A percentile compares a stretch with the other conserved stretches of the same genome.
Conservation (phyloP, 83 land plant species). For the Larix sibirica region DNA sequence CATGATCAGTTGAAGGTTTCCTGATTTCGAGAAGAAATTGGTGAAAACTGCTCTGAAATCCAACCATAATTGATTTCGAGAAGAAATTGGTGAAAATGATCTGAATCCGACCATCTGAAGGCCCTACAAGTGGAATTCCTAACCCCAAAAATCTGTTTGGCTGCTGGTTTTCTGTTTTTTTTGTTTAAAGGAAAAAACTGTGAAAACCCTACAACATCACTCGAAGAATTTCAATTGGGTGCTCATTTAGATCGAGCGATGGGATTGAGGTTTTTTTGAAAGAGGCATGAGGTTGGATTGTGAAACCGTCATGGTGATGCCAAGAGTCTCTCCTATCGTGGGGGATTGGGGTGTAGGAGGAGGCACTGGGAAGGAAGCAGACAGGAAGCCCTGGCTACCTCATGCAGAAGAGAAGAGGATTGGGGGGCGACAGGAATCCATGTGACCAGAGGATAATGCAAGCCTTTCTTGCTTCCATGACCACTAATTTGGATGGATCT, state of each 20-base stretch:
- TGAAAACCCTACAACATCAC: too few relatives aligned
- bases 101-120: too few relatives aligned
- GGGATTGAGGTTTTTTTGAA: neutral
- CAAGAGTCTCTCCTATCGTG: slow-evolving; percentile 6
- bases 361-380: slow-evolving; percentile 3
- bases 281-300: slow-evolving; percentile 10
- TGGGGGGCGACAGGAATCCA: neutral
- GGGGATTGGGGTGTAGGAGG: slow-evolving; percentile 11
- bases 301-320: slow-evolving; percentile 9
- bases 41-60: too few relatives aligned
- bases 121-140: too few relatives aligned
- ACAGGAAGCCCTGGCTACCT: neutral
- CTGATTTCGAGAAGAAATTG: too few relatives aligned
- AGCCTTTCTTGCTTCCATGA: neutral
- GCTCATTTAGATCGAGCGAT: neutral
- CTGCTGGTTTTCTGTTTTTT: too few relatives aligned
- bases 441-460: slow-evolving; percentile 3
- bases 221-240: too few relatives aligned
- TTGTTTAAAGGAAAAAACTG: too few relatives aligned
- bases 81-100: too few relatives aligned
- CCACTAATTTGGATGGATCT: neutral
- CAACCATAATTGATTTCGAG: too few relatives aligned
- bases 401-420: neutral
- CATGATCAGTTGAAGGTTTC: too few relatives aligned
- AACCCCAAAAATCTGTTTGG: too few relatives aligned